phyloP scores from a whole-genome alignment of 257 asterid species.

The Osmanthus fragrans region DNA sequence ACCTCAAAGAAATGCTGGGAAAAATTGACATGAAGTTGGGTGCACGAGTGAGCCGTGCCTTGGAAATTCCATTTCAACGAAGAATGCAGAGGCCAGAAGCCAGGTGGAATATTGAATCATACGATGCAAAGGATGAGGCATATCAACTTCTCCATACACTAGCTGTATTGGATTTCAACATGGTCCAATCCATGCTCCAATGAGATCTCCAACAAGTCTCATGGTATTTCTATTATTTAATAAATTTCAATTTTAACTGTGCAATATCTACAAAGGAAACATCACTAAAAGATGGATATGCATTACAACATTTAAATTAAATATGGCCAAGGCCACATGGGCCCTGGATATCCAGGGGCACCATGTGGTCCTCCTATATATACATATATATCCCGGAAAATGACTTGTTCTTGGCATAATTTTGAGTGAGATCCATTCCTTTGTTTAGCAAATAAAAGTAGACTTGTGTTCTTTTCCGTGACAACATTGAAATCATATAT shows the following conservation, averaged over 20 bases:
- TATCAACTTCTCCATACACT: constrained; percentile 3
- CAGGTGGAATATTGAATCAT: constrained; percentile 25
- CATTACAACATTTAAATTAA: no score
- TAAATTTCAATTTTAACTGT: not conserved
- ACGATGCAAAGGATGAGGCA: not conserved
- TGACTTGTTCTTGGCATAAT: no score
- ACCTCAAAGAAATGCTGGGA: constrained; percentile 11
- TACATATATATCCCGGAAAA: no score
- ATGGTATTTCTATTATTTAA: constrained; percentile 20
- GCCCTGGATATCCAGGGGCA: no score
- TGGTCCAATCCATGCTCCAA: constrained; percentile 28
- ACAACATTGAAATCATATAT: not conserved
- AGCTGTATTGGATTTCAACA: constrained; percentile 24
- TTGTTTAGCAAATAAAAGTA: no score
- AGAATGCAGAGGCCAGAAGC: constrained; percentile 21
- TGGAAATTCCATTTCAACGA: constrained; percentile 17
- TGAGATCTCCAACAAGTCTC: constrained; percentile 32
- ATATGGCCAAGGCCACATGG: no score
- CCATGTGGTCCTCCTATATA: no score
- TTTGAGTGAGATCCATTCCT: no score
- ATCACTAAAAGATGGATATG: no score
- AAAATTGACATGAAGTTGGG: constrained; percentile 5
- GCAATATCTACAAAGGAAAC: not conserved
- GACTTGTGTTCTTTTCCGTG: not conserved
- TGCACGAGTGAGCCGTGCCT: constrained; percentile 14